These are phyloP conservation scores for Thielaviopsis musarum DNA, from an alignment of 2,329 filamentous ascomycete species.

Conservation along the genomic window DNA sequence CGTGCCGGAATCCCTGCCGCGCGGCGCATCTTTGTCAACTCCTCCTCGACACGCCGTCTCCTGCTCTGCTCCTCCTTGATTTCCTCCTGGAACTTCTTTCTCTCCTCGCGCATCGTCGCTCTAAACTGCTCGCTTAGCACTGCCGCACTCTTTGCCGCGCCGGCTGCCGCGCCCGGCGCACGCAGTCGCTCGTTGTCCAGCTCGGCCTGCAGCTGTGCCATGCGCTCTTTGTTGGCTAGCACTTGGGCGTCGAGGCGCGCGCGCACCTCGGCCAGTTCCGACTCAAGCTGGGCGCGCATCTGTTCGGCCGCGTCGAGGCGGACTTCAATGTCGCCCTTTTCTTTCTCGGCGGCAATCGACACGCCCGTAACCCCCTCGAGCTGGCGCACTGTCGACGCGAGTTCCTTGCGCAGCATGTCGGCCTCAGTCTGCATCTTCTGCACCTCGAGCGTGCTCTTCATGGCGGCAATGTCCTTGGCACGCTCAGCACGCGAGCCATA, in stretches of 20 bases:
- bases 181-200: constrained; percentile 34
- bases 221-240: constrained; percentile 20
- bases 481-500: constrained; percentile 43
- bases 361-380: constrained; percentile 37
- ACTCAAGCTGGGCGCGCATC: constrained; percentile 22
- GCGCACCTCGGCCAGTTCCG: constrained; percentile 22
- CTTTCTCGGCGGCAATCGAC: constrained; percentile 31
- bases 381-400: constrained; percentile 32
- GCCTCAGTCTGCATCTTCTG: constrained; percentile 30
- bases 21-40: constrained; percentile 28
- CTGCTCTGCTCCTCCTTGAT: constrained; percentile 33
- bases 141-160: constrained; percentile 26
- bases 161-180: constrained; percentile 20
- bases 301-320: constrained; percentile 26
- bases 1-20: constrained; percentile 20
- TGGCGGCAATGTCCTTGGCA: constrained; percentile 38
- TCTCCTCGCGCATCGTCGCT: constrained; percentile 37
- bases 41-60: constrained; percentile 33
- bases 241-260: constrained; percentile 27
- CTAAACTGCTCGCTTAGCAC: constrained; percentile 41
- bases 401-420: constrained; percentile 32
- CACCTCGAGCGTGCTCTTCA: constrained; percentile 31
- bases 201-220: constrained; percentile 30
- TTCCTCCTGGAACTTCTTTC: constrained; percentile 39
- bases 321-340: constrained; percentile 29